Percentiles rank a stretch among this genome's conserved stretches.
These are phyloP conservation scores for Coccomyxa sp. DNA, from an alignment of 139 green algal genomes.

Conservation along the genomic window DNA sequence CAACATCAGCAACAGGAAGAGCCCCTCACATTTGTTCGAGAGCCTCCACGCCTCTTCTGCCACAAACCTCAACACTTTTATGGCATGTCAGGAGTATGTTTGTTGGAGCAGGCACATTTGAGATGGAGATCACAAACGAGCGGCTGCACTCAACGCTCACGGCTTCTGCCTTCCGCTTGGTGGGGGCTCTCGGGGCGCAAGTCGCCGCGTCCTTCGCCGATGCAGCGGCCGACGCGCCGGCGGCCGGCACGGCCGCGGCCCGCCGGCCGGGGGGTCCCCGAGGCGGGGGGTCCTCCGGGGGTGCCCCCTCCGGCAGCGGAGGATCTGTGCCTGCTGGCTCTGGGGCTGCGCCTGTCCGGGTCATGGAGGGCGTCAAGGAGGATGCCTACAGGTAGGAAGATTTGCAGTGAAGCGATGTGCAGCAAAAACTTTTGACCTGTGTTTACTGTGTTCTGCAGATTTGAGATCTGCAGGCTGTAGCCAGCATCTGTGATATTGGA, in stretches of 20 bases:
- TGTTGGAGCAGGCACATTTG: background rate
- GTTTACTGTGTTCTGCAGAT: background rate
- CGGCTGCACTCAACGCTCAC: slow-evolving; percentile 1
- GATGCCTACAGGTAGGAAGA: slow-evolving; percentile 9
- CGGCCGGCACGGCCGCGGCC: background rate
- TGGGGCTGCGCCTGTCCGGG: background rate
- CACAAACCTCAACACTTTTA: too few relatives aligned
- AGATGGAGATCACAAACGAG: slow-evolving; percentile 4
- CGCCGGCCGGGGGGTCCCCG: background rate
- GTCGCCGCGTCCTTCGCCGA: background rate
- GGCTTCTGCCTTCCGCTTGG: background rate
- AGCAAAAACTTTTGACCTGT: too few relatives aligned
- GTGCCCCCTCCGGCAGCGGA: background rate
- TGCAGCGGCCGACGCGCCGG: background rate
- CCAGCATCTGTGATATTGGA: background rate
- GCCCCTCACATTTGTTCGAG: too few relatives aligned
- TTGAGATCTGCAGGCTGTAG: too few relatives aligned
- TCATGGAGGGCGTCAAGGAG: slow-evolving; percentile 20
- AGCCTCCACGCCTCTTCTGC: too few relatives aligned
- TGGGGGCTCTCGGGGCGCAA: background rate
- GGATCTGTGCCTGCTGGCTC: background rate
- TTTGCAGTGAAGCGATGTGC: too few relatives aligned
- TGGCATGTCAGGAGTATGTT: background rate
- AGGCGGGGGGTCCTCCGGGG: background rate
- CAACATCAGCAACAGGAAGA: too few relatives aligned